Base-by-base conservation (phyloP, 139 green algal species). In the Micractinium conductrix region DNA sequence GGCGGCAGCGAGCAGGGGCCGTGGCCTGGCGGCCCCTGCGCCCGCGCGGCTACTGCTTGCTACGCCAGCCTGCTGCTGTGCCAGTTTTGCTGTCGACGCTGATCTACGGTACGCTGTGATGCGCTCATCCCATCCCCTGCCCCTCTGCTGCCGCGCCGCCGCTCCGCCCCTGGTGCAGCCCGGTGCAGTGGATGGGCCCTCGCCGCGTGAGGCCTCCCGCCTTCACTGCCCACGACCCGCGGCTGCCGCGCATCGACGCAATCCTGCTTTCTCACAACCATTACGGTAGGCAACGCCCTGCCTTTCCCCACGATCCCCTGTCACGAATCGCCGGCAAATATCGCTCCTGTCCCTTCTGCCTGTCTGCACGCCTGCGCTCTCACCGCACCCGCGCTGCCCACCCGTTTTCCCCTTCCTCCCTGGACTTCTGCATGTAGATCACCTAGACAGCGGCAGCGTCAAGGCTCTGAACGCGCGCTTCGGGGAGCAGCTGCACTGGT, bases 211-310 rank as follows among this genome's bases (percentile, higher is more conserved):
- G 89, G 35, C 72, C 84, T 43, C 84, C 86, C 12, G 72, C 89
- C 2, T 73, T 95, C 1, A 14, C 60, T 8, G 35, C 86, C 6
- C 73, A 89, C 19, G 63, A 86, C 62, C 75, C 81, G 30, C 37
- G 84, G 33, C 71, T 96, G 22, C 91, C 90, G 4, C 30, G 82
- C 26, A 63, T 97, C 7, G 92, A 97, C 84, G 93, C 92, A 53
- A 92, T 97, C 9, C 67, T 96, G 9, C 88, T 97, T 45, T 92
- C 75, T 35, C 93, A 97, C 88, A 94, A 94, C 78, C 92, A 97
- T 80, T 96, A 95, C 72, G 79, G 75, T 81, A 26, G 53, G 75
- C n/a, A 28, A 40, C 33, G 63, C 48, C 48, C 48, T 67, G 58
- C 58, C 58, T 67, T 14, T 5, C 22, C 58, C 58, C 48, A 58